phyloP scores from a whole-genome alignment of 169 alveolate species.

The Plasmodium berghei region DNA sequence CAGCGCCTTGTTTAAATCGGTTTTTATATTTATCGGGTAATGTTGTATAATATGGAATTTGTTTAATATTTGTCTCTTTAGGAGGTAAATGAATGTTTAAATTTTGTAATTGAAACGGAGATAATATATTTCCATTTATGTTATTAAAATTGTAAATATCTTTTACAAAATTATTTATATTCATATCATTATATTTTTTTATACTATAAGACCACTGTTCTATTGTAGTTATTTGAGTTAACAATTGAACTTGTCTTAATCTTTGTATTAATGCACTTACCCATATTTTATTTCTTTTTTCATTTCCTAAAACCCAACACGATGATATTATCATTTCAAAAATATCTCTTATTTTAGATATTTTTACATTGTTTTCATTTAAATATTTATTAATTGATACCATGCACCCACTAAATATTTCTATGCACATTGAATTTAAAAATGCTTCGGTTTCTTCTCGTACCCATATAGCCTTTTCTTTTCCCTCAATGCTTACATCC shows the following conservation, averaged over 20 bases:
- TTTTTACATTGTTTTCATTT: constrained; percentile 35
- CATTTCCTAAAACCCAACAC: constrained; percentile 71
- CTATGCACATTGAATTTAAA: constrained; percentile 50
- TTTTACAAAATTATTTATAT: constrained; percentile 51
- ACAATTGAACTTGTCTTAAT: constrained; percentile 59
- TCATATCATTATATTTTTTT: constrained; percentile 58
- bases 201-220: constrained; percentile 63
- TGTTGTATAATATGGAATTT: constrained; percentile 52
- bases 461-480: constrained; percentile 52
- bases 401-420: constrained; percentile 63
- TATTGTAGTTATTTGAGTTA: constrained; percentile 60
- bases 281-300: constrained; percentile 62
- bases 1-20: not conserved
- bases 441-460: constrained; percentile 66
- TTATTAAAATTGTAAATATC: constrained; percentile 60
- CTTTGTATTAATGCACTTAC: constrained; percentile 64
- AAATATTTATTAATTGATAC: constrained; percentile 47
- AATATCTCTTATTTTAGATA: constrained; percentile 36
- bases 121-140: constrained; percentile 55
- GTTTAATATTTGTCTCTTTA: constrained; percentile 13
- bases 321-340: constrained; percentile 56
- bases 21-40: constrained; percentile 34
- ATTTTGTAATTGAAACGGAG: constrained; percentile 62
- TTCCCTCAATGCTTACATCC: constrained; percentile 39
- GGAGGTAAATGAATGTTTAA: constrained; percentile 41